Evolutionary conservation across 2,329 filamentous ascomycete species (phyloP), one percentile per base, ranked within the genome.

Genomic region (Aspergillus amoenus): DNA sequence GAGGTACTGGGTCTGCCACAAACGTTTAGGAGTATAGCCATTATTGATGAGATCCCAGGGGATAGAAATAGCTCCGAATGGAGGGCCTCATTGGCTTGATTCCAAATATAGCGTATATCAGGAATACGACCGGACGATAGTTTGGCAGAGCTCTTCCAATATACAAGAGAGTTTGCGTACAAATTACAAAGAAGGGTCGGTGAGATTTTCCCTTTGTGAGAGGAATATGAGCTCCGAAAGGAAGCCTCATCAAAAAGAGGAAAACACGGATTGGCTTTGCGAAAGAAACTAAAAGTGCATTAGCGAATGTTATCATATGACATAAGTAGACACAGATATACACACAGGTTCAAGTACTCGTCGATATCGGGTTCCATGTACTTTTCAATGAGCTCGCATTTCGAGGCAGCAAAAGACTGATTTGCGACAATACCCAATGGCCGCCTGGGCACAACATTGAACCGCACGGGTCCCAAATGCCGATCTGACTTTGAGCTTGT

Each of bases 81-180:
- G 0, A 84, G 69, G 0, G 82, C 81, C 56, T 82, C 81, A 17
- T 76, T 80, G 2, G 82, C 81, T 18, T 82, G 76, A 42, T 84
- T 85, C 83, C 83, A 86, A 21, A 83, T 78, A 61, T 82, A 86
- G 8, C 80, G 78, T 18, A 74, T 73, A 61, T 85, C 82, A 0
- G 82, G 82, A 17, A 73, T 66, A 7, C 76, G 73, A 27, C 76
- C 71, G 0, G 60, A 58, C 1, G 64, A 67, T 3, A 79, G 54
- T 1, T 66, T 60, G 0, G 73, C 66, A 0, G 76, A 76, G 37
- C 73, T 72, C 12, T 71, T 68, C 82, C 83, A 86, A 57, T 80
- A 83, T 0, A 80, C 73, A 1, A 84, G 66, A 0, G 78, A 72
- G 43, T 82, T 78, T 0, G 82, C 82, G 55, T 84, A 82, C 0